Percentiles rank a stretch among this genome's conserved stretches.
Evolutionary conservation across 208 protist genomes (phyloP).

Genomic region (Leishmania major): DNA sequence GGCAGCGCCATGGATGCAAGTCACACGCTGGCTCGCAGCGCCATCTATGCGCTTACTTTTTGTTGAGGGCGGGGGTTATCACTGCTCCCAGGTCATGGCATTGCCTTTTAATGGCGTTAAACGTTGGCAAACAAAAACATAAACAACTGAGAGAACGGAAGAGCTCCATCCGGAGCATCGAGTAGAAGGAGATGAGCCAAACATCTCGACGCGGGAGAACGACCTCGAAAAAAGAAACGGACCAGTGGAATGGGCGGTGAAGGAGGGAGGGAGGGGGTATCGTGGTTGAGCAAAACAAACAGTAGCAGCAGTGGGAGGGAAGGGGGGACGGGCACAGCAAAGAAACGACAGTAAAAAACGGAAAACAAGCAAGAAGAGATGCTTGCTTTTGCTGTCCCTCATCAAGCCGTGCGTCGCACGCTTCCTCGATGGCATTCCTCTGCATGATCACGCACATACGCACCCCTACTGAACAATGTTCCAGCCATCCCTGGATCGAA

Average conservation of each 20-base stretch:
- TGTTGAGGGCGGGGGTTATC: not conserved
- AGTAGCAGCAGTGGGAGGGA: not conserved
- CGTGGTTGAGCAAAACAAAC: not conserved
- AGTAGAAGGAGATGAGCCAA: not conserved
- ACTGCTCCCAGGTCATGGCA: not conserved
- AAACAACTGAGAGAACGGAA: not conserved
- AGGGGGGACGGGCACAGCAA: not conserved
- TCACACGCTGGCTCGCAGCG: not conserved
- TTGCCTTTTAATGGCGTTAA: conserved; percentile 1
- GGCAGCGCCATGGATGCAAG: not conserved
- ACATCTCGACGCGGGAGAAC: not conserved
- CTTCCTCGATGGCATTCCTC: not conserved
- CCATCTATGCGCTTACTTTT: not conserved
- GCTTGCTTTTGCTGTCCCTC: not conserved
- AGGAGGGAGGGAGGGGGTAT: not conserved
- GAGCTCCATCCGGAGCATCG: not conserved
- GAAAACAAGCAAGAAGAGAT: not conserved
- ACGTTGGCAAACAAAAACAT: not conserved
- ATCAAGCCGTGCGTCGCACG: not conserved
- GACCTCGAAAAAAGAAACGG: not conserved
- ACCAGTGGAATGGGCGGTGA: not conserved
- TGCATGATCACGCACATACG: not conserved
- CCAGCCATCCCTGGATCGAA: conserved; percentile 72
- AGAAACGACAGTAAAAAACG: not conserved
- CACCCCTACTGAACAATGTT: conserved; percentile 46